Conservation (phyloP, 768 basidiomycete genomes). For the Tubosaeta brunneosetosa region DNA sequence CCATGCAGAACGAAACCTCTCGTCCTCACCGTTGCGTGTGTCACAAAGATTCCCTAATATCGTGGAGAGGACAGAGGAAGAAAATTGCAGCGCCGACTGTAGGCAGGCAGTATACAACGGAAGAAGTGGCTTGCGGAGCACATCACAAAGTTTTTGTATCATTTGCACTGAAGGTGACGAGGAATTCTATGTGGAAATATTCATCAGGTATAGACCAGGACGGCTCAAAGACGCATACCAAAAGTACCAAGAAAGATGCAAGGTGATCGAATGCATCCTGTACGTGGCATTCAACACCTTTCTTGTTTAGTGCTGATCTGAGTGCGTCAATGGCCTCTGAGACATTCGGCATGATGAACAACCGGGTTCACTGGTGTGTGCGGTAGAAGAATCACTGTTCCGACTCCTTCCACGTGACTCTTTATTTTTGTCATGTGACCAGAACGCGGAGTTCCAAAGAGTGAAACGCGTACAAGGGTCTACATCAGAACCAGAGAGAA, state of each 20-base stretch:
- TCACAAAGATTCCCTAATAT: conserved; percentile 38
- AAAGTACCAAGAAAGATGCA: conserved; percentile 38
- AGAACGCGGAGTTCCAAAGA: conserved; percentile 21
- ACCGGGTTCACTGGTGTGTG: neutral
- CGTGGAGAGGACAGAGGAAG: conserved; percentile 36
- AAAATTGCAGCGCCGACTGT: conserved; percentile 37
- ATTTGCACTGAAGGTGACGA: conserved; percentile 34
- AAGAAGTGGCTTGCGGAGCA: conserved; percentile 41
- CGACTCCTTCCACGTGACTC: conserved; percentile 19
- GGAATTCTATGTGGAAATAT: conserved; percentile 32
- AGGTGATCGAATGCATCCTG: conserved; percentile 37
- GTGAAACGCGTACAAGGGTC: conserved; percentile 12
- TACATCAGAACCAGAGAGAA: neutral
- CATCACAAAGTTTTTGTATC: conserved; percentile 34
- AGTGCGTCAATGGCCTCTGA: conserved; percentile 31
- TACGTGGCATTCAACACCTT: conserved; percentile 26
- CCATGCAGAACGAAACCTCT: conserved; percentile 34
- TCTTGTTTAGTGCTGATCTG: conserved; percentile 26
- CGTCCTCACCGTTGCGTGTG: conserved; percentile 17
- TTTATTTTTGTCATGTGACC: conserved; percentile 29
- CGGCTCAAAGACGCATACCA: conserved; percentile 33
- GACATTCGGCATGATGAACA: conserved; percentile 21
- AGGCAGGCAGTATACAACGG: conserved; percentile 42
- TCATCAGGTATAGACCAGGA: neutral
- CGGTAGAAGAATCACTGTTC: neutral